phyloP scores from a whole-genome alignment of 495 filamentous ascomycete genomes.

The Penicillium atrosanguineum region DNA sequence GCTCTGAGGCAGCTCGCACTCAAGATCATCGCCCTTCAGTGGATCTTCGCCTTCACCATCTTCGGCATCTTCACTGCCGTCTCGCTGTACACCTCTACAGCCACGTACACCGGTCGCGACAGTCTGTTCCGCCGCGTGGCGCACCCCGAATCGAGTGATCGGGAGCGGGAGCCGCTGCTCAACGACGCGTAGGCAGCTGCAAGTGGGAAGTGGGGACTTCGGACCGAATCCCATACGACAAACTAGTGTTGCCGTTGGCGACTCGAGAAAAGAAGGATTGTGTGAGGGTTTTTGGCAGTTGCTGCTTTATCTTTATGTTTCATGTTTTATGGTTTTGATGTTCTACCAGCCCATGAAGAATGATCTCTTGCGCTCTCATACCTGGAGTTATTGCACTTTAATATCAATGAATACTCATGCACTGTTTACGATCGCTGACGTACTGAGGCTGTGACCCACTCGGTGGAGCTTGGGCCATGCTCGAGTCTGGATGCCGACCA shows the following conservation, averaged over 20 bases:
- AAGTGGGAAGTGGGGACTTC: conserved; percentile 2
- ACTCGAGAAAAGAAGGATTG: background rate
- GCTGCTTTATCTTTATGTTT: background rate
- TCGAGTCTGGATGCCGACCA: background rate
- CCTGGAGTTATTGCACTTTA: background rate
- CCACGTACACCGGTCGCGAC: conserved; percentile 58
- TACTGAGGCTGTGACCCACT: background rate
- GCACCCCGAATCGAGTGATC: conserved; percentile 34
- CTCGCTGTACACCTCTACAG: conserved; percentile 61
- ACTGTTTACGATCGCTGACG: background rate
- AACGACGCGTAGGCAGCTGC: conserved; percentile 17
- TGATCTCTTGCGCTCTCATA: background rate
- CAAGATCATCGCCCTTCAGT: conserved; percentile 74
- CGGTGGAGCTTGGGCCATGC: background rate
- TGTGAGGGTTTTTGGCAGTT: background rate
- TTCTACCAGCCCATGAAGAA: background rate
- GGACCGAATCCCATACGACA: background rate
- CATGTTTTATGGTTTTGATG: no score
- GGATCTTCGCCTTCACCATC: conserved; percentile 87
- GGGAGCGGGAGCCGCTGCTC: conserved; percentile 44
- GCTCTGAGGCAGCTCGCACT: conserved; percentile 72
- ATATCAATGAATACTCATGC: conserved; percentile 1
- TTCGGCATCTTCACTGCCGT: conserved; percentile 69
- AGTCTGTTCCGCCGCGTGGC: conserved; percentile 38
- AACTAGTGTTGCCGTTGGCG: background rate